A percentile compares a stretch with the other conserved stretches of the same genome.
Conservation (phyloP, 139 green algal genomes). For the Auxenochlorella pyrenoidosa region DNA sequence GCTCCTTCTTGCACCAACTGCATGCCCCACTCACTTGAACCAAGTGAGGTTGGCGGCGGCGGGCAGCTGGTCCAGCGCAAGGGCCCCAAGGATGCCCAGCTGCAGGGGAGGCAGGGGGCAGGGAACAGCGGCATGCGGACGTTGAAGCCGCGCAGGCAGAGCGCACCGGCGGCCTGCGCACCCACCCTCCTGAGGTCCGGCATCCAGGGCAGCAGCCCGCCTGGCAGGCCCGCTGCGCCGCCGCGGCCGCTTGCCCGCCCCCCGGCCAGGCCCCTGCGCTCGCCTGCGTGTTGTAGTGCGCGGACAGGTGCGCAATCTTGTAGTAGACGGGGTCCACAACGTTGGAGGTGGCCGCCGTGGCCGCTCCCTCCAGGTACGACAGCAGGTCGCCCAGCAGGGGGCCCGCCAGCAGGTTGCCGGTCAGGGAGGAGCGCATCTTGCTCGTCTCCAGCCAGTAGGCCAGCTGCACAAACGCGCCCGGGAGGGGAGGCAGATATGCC, state of each 20-base stretch:
- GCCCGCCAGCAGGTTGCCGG: slow-evolving; percentile 52
- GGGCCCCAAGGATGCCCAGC: slow-evolving; percentile 55
- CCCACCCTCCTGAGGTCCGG: too few relatives aligned
- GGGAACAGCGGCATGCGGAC: too few relatives aligned
- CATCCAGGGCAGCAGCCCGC: too few relatives aligned
- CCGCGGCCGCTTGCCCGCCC: too few relatives aligned
- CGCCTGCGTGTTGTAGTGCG: slow-evolving; percentile 64
- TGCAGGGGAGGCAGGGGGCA: background rate
- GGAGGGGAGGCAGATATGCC: background rate
- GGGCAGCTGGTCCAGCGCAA: slow-evolving; percentile 39
- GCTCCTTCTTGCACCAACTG: too few relatives aligned
- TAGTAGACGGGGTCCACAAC: slow-evolving; percentile 43
- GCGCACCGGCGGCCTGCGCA: too few relatives aligned
- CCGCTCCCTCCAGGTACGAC: background rate
- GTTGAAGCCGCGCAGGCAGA: too few relatives aligned
- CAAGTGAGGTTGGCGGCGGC: slow-evolving; percentile 19
- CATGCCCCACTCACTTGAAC: background rate
- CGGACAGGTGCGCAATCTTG: slow-evolving; percentile 50
- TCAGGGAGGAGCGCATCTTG: slow-evolving; percentile 60
- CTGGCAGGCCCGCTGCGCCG: too few relatives aligned
- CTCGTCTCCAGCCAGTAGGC: slow-evolving; percentile 62
- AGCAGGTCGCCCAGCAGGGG: slow-evolving; percentile 55
- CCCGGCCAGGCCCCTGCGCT: background rate
- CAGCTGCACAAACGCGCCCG: slow-evolving; percentile 29
- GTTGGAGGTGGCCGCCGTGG: background rate